These are phyloP conservation scores for Immersiporthe knoxdaviesiana DNA, from an alignment of 2,329 filamentous ascomycete genomes.

Conservation along the genomic window DNA sequence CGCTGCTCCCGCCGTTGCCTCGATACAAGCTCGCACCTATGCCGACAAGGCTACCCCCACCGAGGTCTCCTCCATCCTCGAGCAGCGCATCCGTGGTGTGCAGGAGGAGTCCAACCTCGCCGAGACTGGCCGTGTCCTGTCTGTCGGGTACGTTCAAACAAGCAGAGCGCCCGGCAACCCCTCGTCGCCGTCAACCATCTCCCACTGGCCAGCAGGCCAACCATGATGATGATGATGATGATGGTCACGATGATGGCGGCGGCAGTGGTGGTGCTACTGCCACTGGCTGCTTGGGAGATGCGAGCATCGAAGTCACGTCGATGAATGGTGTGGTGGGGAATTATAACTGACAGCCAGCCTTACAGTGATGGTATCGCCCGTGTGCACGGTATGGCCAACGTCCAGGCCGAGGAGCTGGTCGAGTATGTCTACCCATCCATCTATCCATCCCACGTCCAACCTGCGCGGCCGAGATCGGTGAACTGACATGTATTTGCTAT, in stretches of 20 bases:
- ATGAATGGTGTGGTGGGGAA: background rate
- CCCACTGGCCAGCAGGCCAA: background rate
- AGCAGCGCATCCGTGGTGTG: constrained; percentile 98
- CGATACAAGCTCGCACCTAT: constrained; percentile 81
- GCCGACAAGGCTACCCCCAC: constrained; percentile 96
- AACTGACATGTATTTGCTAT: constrained; percentile 30
- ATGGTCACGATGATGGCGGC: too few species aligned
- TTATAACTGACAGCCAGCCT: constrained; percentile 36
- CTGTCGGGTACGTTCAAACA: constrained; percentile 83
- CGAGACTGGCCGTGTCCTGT: constrained; percentile 98
- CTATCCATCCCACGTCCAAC: constrained; percentile 19
- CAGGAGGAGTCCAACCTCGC: constrained; percentile 95
- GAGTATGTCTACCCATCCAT: constrained; percentile 69
- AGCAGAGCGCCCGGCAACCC: background rate
- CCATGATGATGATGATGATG: background rate
- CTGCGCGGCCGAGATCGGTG: constrained; percentile 22
- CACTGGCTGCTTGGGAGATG: background rate
- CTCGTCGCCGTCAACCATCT: background rate
- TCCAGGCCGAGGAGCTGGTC: constrained; percentile 99
- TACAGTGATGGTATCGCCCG: constrained; percentile 99
- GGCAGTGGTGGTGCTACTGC: too few species aligned
- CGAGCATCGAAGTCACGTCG: background rate
- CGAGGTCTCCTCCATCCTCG: constrained; percentile 98
- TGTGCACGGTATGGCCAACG: constrained; percentile 99
- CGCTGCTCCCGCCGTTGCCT: constrained; percentile 74